Evolutionary conservation across 148 eudicot genomes (phyloP), one percentile per base, ranked within the genome.

Genomic region (Persicaria tinctoria): DNA sequence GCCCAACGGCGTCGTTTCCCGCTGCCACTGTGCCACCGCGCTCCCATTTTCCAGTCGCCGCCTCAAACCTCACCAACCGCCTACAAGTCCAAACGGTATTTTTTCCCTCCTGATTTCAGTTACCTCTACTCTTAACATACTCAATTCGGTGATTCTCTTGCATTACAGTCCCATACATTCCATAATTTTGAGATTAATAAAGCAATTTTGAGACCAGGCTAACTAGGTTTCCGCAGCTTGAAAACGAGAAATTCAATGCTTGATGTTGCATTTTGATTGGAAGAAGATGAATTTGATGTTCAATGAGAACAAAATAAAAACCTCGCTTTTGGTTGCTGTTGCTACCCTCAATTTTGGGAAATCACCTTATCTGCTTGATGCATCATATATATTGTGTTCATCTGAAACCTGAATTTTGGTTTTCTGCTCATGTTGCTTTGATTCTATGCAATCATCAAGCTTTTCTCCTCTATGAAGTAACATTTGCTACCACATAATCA

Each of bases 401-500:
- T 32, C 41, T 32, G 41, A 32, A 32, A 32, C 41, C 41, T 32
- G 41, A 32, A 57, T 5, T 14, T 9, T n/a, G 18, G 63, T 14
- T 57, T 5, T 5, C 16, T 57, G 13, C 18, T 23, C 17, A 57
- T 57, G 17, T 57, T 66, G 47, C 47, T 38, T 12, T 66, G 70
- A 38, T 66, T 8, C 41, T 11, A 6, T 71, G 12, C 6, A 14
- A 20, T 32, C 41, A 32, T 32, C 41, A 32, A 32, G 41, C 11
- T 51, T 20, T 51, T 49, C 27, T 70, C 17, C 73, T 66, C 47
- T 38, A 66, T 66, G 70, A 66, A 72, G 60, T 74, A 81, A 77
- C 77, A 87, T 79, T 85, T 85, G 83, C 86, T 85, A 80, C 84
- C 80, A 77, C 81, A 85, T 85, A 83, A 88, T 85, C 91, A 91